phyloP scores from a whole-genome alignment of 2,329 filamentous ascomycete genomes.

The Tolypocladium album region DNA sequence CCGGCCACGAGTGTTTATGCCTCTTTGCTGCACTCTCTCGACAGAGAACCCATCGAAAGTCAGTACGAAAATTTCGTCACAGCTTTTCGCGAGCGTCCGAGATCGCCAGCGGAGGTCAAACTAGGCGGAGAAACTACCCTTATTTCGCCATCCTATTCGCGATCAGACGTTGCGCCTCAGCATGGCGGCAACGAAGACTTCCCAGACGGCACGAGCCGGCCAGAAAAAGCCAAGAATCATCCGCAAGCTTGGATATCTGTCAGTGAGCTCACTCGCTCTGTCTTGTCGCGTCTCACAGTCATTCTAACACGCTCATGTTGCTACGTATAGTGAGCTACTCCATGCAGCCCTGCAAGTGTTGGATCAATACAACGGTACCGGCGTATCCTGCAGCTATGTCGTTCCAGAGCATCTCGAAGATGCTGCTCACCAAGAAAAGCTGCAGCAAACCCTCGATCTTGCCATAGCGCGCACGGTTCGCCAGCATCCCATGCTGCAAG shows the following conservation, averaged over 20 bases:
- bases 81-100: neutral
- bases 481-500: neutral
- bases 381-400: neutral
- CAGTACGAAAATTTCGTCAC: neutral
- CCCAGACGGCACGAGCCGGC: neutral
- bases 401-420: neutral
- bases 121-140: neutral
- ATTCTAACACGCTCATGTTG: too few relatives aligned
- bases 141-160: neutral
- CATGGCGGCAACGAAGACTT: neutral
- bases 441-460: neutral
- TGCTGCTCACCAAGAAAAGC: neutral
- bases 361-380: neutral
- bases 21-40: neutral
- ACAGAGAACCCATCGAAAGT: neutral
- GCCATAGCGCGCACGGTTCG: neutral
- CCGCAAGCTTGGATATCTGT: neutral
- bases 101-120: neutral
- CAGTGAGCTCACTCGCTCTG: neutral
- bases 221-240: neutral
- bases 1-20: neutral
- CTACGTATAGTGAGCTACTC: neutral
- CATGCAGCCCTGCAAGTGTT: neutral
- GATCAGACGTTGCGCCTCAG: neutral
- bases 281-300: neutral